Evolutionary conservation across 495 filamentous ascomycete species (phyloP), one percentile per base, ranked within the genome.

Genomic region (Aspergillus haitiensis): DNA sequence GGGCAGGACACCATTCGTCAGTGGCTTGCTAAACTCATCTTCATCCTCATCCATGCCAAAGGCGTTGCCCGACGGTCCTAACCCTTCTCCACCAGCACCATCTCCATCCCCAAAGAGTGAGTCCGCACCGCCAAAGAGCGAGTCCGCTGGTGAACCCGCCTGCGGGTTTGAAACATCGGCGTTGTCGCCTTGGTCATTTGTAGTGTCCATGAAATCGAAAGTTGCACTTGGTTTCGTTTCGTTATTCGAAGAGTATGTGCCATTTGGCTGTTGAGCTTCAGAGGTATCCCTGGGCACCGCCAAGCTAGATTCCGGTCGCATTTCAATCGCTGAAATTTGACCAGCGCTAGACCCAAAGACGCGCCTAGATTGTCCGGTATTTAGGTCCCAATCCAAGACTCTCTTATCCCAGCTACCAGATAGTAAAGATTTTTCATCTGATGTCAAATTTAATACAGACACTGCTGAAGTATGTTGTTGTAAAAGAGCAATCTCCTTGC

Each of bases 381-480:
- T 91, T 35, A 99, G 70, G 68, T 99, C 94, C 94, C 94, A 99
- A 67, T 99, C 92, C 51, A 90, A 84, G 7, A 98, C 85, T 15
- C 82, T 85, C 74, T 96, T 97, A 70, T 99, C 94, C 94, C 94
- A 99, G 73, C 92, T 93, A 2, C 94, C 94, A 12, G 92, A 97
- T 4, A 99, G 77, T 39, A 97, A 81, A 33, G 89, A 92, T 66
- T 84, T 85, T 75, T 99, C 94, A 62, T 98, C 92, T 3, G 86
- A 81, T 0, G 90, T 85, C 37, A 99, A 77, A 12, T 83, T 86
- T 15, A 99, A 75, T 21, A 94, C 90, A 11, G 92, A 96, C 32
- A 99, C 93, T 2, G 94, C 94, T 21, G 92, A 95, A 4, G 88
- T 91, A 66, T 99, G 94, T 56, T 90, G 85, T 51, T 88, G 85